Evolutionary conservation across 225 moss, liverwort and hornwort genomes (phyloP).

Genomic region (Polytrichum formosum): DNA sequence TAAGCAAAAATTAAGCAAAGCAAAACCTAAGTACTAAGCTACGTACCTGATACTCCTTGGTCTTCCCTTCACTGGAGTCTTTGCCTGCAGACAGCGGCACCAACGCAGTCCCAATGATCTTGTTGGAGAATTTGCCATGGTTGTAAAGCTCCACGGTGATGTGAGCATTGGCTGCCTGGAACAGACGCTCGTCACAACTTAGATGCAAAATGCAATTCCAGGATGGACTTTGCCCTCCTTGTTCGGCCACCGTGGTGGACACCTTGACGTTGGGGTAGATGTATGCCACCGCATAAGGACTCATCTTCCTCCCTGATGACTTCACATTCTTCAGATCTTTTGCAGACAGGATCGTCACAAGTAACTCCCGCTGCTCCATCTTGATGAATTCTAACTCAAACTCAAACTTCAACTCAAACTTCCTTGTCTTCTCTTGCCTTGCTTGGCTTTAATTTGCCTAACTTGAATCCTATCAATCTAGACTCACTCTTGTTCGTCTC

Average conservation of each 20-base stretch:
- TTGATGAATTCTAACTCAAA: too few relatives aligned
- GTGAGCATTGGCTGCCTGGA: constrained; percentile 17
- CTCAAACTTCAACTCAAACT: too few relatives aligned
- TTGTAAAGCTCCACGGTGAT: constrained; percentile 40
- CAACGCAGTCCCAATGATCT: constrained; percentile 32
- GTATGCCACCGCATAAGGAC: constrained; percentile 44
- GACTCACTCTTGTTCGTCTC: too few relatives aligned
- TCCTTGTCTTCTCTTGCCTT: too few relatives aligned
- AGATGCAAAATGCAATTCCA: constrained; percentile 46
- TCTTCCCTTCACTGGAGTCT: constrained; percentile 6
- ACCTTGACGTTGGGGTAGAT: constrained; percentile 25
- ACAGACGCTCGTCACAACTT: constrained; percentile 30
- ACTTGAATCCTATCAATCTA: too few relatives aligned
- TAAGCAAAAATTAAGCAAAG: too few relatives aligned
- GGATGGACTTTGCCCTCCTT: constrained; percentile 43
- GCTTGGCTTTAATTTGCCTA: too few relatives aligned
- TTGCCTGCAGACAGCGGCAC: constrained; percentile 37
- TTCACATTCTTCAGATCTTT: constrained; percentile 45
- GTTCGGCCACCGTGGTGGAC: constrained; percentile 20
- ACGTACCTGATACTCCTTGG: constrained; percentile 12
- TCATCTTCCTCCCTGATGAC: constrained; percentile 43
- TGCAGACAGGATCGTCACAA: constrained; percentile 21
- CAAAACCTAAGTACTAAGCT: too few relatives aligned
- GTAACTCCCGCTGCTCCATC: constrained; percentile 18
- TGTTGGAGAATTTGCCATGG: constrained; percentile 26